Evolutionary conservation across 2,329 filamentous ascomycete genomes (phyloP), one percentile per base, ranked within the genome.

Genomic region (Pseudogymnoascus sp.): DNA sequence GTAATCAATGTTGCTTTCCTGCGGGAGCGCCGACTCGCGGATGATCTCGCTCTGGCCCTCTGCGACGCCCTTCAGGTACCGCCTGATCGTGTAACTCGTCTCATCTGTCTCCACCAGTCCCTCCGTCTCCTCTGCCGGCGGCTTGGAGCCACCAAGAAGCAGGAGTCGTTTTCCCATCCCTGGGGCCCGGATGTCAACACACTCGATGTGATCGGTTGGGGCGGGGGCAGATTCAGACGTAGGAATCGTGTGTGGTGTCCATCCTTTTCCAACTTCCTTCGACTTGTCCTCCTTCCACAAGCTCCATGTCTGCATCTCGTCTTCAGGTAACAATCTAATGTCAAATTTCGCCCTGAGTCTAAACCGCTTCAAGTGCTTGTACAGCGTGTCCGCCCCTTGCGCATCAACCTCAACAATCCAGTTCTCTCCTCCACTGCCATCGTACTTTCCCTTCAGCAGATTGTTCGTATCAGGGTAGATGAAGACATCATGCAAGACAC

Each of bases 401-500:
- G 83, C 83, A 73, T 96, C 92, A 11, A 92, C 88, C 71, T 99
- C 94, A 63, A 99, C 80, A 62, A 96, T 74, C 78, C 89, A 93
- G 30, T 79, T 78, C 64, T 79, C 75, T 4, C 69, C 61, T 68
- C 74, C 47, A 64, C 68, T 32, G 39, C 63, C 62, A 20, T 54
- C 65, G 7, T 60, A 14, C 16, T 57, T 41, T 3, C 59, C 62
- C 67, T 18, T 68, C 67, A 43, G 60, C 62, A 12, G 68, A 47
- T 20, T 68, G 68, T 54, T 73, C 69, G 50, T 74, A 69, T 83
- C 76, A 0, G 86, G 87, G 77, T 96, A 97, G 57, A 99, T 79
- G 73, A 97, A 96, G 59, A 91, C 88, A 75, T 99, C 94, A 76
- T 93, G 84, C 43, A 97, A 77, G 8, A 99, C 82, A 62, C 92